A percentile compares a stretch with the other conserved stretches of the same genome.
Evolutionary conservation across 176 grass and related monocot genomes (phyloP).

Genomic region (Eragrostis curvula): DNA sequence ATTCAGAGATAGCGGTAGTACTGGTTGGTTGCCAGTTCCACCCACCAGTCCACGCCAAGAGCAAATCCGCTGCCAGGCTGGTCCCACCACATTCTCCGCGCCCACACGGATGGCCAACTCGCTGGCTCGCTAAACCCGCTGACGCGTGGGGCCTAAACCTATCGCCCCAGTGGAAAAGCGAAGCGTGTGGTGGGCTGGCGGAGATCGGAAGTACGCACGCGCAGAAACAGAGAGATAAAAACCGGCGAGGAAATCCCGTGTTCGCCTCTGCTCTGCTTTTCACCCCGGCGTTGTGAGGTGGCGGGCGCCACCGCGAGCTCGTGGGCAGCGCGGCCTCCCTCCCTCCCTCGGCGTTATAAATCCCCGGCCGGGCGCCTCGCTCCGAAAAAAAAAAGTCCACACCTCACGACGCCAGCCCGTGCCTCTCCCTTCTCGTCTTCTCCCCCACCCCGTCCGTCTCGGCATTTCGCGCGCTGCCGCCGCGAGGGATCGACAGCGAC

Average conservation of each 20-base stretch:
- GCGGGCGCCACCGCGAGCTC: not conserved
- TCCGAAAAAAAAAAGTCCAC: slow-evolving; percentile 43
- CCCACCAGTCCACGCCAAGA: slow-evolving; percentile 4
- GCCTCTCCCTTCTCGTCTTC: not conserved
- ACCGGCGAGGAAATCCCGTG: not conserved
- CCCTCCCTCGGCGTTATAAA: slow-evolving; percentile 25
- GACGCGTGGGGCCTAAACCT: slow-evolving; percentile 14
- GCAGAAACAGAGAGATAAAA: not conserved
- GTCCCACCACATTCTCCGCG: slow-evolving; percentile 43
- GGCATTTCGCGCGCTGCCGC: slow-evolving; percentile 41
- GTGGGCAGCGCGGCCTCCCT: slow-evolving; percentile 14
- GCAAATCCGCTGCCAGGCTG: slow-evolving; percentile 1
- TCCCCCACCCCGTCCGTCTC: not conserved
- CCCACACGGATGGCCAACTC: not conserved
- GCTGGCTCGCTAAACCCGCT: not conserved
- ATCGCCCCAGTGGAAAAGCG: not conserved
- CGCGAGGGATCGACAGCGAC: slow-evolving; percentile 32
- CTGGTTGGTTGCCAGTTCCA: slow-evolving; percentile 17
- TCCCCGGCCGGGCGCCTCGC: not conserved
- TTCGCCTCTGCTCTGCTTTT: not conserved
- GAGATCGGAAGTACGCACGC: slow-evolving; percentile 11
- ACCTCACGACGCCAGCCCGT: slow-evolving; percentile 30
- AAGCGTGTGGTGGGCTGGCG: not conserved
- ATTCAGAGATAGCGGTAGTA: not conserved
- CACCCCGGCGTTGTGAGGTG: slow-evolving; percentile 12